Percentiles rank a stretch among this genome's conserved stretches.
Conservation (phyloP, 2,329 filamentous ascomycete species). For the Talaromyces piceae region DNA sequence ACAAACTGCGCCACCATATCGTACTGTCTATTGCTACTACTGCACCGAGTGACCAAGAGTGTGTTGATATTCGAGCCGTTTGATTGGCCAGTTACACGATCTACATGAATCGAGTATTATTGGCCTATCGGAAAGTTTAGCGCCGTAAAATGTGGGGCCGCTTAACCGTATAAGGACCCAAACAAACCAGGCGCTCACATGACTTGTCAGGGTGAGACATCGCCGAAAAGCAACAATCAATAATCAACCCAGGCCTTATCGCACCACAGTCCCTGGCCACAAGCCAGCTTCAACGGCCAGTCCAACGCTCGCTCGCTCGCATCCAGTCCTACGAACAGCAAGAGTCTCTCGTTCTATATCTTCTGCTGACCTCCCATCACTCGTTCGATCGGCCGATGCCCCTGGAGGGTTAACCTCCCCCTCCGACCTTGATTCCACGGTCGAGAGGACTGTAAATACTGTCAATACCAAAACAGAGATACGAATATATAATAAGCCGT, state of each 20-base stretch:
- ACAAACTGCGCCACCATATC: too few species aligned
- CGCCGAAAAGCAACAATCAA: background rate
- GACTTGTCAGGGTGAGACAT: constrained; percentile 10
- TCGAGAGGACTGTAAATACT: background rate
- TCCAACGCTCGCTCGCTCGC: background rate
- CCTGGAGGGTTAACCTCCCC: constrained; percentile 5
- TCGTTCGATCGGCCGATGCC: constrained; percentile 1
- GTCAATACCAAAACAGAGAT: background rate
- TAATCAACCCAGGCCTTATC: constrained; percentile 1
- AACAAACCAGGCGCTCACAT: constrained; percentile 9
- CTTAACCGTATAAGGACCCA: constrained; percentile 1
- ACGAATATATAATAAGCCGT: background rate
- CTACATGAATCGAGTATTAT: background rate
- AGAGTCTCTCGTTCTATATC: constrained; percentile 1
- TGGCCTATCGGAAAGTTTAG: background rate
- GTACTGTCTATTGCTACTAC: too few species aligned
- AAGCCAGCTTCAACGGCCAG: background rate
- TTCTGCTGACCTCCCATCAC: background rate
- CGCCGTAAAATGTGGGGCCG: background rate
- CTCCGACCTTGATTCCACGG: background rate
- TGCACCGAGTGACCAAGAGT: background rate
- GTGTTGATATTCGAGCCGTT: background rate
- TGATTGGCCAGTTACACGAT: constrained; percentile 5
- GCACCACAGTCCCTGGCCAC: background rate
- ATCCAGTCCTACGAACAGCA: too few species aligned